These are phyloP conservation scores for Malus hybrid DNA, from an alignment of 331 rosid species.

Conservation along the genomic window DNA sequence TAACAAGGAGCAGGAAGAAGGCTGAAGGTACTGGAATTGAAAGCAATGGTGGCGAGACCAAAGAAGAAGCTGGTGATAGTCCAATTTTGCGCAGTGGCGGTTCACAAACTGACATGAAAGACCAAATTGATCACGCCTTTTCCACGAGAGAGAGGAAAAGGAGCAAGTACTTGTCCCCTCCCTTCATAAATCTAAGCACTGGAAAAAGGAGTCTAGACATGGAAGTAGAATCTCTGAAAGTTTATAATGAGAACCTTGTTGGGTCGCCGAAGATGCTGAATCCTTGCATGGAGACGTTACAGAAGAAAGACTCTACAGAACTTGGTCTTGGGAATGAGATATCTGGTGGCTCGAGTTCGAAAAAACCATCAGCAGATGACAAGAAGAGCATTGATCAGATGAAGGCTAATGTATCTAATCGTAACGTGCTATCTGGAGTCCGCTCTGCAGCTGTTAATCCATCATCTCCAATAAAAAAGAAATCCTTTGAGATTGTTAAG, in stretches of 20 bases:
- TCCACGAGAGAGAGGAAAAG: constrained; percentile 62
- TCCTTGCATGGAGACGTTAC: constrained; percentile 12
- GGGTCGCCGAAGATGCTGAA: constrained; percentile 20
- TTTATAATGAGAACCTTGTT: constrained; percentile 8
- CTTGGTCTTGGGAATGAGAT: constrained; percentile 4
- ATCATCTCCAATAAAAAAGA: constrained; percentile 9
- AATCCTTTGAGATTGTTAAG: constrained; percentile 23
- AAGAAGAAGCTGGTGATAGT: constrained; percentile 11
- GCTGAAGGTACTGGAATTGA: background rate
- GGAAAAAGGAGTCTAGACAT: constrained; percentile 25
- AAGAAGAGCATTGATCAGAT: constrained; percentile 28
- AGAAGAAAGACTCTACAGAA: constrained; percentile 17
- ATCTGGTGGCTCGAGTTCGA: constrained; percentile 21
- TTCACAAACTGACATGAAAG: constrained; percentile 3
- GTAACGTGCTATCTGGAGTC: constrained; percentile 34
- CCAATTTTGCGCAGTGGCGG: background rate
- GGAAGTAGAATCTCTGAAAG: constrained; percentile 20
- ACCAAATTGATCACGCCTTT: constrained; percentile 21
- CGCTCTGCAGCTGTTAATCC: constrained; percentile 40
- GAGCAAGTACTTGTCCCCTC: constrained; percentile 87
- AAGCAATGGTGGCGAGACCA: constrained; percentile 1
- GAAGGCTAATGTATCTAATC: constrained; percentile 31
- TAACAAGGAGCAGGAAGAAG: constrained; percentile 18
- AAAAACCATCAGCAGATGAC: constrained; percentile 17
- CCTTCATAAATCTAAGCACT: constrained; percentile 45